Evolutionary conservation across 108 stramenopile species (phyloP), one percentile per base, ranked within the genome.

Genomic region (Chaetoceros muelleri): DNA sequence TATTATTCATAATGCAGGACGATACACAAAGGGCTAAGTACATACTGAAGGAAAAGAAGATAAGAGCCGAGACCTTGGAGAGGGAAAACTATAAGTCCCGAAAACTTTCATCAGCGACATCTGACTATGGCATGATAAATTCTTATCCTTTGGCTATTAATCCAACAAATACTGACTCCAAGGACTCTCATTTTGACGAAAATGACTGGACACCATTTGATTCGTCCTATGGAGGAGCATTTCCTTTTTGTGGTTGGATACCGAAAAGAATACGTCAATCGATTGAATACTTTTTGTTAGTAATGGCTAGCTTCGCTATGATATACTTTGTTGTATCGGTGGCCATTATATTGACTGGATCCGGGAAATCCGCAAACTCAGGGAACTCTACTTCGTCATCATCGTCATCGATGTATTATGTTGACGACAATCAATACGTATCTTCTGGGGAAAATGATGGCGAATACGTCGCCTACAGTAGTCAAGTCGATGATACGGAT

Each of bases 171-270:
- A 40, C 34, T 10, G 34, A 40, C 8, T 40, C 34, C 8, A 10
- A 5, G 13, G 34, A 40, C 13, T 10, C 34, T 10, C 13, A 10
- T 5, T 40, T 40, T 40, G 34, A 40, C 13, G 34, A 5, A 10
- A 40, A 30, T 21, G 81, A 82, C 48, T 82, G 81, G 81, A 82
- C 81, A 24, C 77, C 81, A 2, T 62, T 48, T 13, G 81, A 82
- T 61, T 78, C 81, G 2, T 54, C 72, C 1, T 82, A 82, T 64
- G 81, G 81, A 48, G 81, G 76, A 7, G 81, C 81, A 30, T 78
- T 74, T 71, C 81, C 81, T 7, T 71, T 79, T n/a, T 74, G 67
- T 64, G 81, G 81, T 24, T 82, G 71, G 40, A 68, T 82, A 49
- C 77, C 81, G 27, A 82, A 82, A 53, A 51, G 49, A 21, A 60